Evolutionary conservation across 352 stramenopile genomes (phyloP), one percentile per base, ranked within the genome.

Genomic region (Globisporangium okanoganense): DNA sequence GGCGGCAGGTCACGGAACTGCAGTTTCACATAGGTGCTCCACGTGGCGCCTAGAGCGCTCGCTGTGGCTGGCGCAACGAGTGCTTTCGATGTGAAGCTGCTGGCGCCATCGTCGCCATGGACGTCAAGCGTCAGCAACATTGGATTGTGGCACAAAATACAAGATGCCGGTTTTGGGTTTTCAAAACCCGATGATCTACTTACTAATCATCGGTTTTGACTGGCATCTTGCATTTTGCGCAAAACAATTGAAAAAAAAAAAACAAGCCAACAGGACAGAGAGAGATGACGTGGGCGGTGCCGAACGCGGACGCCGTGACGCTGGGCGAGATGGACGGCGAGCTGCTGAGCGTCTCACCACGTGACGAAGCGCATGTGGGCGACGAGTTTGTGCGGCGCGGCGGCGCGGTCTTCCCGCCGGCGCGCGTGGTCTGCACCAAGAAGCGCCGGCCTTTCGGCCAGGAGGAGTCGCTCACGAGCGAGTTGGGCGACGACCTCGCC

Each of bases 301-400:
- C 83, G 20, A 75, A 69, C n/a, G 54, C 57, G 27, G 79, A 89
- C 56, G 75, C 83, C 49, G 82, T 91, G 75, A 91, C 84, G 66
- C 71, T 93, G 18, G 84, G 84, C 10, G 84, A 93, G 69, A 75
- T 90, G 48, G 65, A 78, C 56, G 78, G 82, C 35, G 82, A 90
- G 71, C 71, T 93, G 38, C 84, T 88, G 66, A 90, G 79, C 63
- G 77, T 91, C 20, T 78, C 76, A 2, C 70, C 78, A 13, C 66
- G 73, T 14, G 80, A 90, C 51, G 71, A 86, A 40, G 58, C 69
- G 13, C 80, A 85, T 56, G 16, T 90, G 4, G 82, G 80, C 33
- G 81, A 90, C 62, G 79, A 74, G 44, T 92, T 88, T 52, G 67
- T 89, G 29, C 77, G 79, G 5, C 76, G 71, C 22, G 83, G 83